These are phyloP conservation scores for Naegleria lovaniensis DNA, from an alignment of 208 protist genomes.

Conservation along the genomic window DNA sequence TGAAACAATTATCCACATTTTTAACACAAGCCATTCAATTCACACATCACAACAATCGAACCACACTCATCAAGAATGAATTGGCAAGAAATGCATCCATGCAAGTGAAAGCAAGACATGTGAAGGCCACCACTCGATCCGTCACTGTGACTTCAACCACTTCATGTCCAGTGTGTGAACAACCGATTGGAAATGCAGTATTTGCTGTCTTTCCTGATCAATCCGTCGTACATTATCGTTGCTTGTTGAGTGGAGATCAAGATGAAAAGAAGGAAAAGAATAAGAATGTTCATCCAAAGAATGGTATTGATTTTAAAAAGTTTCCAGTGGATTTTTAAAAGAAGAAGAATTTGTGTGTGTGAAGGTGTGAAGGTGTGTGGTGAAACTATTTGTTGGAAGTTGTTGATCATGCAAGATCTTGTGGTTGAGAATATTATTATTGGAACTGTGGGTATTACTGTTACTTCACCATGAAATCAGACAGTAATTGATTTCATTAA, in stretches of 20 bases:
- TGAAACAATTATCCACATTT: background rate
- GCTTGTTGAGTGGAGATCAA: background rate
- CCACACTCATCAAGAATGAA: background rate
- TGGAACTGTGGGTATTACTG: no score
- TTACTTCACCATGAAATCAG: no score
- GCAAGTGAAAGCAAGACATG: background rate
- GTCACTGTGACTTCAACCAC: background rate
- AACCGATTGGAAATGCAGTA: background rate
- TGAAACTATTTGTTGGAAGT: no score
- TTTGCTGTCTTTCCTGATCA: slow-evolving; percentile 19
- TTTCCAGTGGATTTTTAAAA: background rate
- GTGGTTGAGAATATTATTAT: no score
- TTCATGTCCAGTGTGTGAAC: background rate
- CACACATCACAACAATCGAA: background rate
- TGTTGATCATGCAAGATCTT: no score
- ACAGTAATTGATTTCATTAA: no score
- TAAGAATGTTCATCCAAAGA: background rate
- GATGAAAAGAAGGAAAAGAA: background rate
- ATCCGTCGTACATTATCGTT: background rate
- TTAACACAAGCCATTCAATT: slow-evolving; percentile 1
- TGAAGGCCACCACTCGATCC: background rate
- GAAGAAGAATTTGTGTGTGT: no score
- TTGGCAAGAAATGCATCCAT: background rate
- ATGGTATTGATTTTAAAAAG: background rate
- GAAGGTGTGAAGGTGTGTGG: no score